Percentiles rank a stretch among this genome's conserved stretches.
Evolutionary conservation across 345 rosid genomes (phyloP).

Genomic region (Xanthoceras sorbifolium): DNA sequence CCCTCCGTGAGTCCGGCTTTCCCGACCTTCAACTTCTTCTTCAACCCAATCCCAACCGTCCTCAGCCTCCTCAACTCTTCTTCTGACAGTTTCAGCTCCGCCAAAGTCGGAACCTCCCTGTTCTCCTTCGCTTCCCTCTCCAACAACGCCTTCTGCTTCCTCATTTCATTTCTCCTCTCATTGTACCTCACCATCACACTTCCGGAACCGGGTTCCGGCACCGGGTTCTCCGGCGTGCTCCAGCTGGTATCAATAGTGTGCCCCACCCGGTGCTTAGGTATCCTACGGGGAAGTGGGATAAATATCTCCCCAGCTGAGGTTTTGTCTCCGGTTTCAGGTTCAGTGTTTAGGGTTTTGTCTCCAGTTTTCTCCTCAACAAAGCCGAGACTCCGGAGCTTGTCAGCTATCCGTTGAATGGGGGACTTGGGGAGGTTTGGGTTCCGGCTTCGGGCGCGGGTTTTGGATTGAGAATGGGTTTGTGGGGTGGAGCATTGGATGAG

Average conservation of each 20-base stretch:
- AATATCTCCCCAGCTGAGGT: conserved; percentile 73
- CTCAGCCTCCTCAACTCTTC: conserved; percentile 68
- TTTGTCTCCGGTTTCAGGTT: not conserved
- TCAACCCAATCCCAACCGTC: conserved; percentile 59
- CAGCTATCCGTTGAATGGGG: conserved; percentile 86
- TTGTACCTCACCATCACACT: conserved; percentile 58
- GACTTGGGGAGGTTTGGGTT: conserved; percentile 53
- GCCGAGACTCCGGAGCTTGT: conserved; percentile 93
- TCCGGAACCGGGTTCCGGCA: conserved; percentile 77
- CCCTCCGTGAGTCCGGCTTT: conserved; percentile 96
- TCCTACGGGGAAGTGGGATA: conserved; percentile 60
- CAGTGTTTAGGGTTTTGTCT: not conserved
- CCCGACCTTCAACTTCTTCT: conserved; percentile 75
- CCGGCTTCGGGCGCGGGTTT: conserved; percentile 32
- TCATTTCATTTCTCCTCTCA: conserved; percentile 52
- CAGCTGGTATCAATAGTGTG: conserved; percentile 94
- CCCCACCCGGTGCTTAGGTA: conserved; percentile 78
- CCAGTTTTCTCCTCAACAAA: conserved; percentile 44
- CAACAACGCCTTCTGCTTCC: conserved; percentile 43
- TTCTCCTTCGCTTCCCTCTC: conserved; percentile 37
- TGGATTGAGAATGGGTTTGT: not conserved
- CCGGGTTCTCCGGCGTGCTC: conserved; percentile 89
- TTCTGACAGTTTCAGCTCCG: conserved; percentile 61
- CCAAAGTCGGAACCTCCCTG: conserved; percentile 63
- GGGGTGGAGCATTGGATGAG: conserved; percentile 12